Evolutionary conservation across 73 alveolate genomes (phyloP), one percentile per base, ranked within the genome.

Genomic region (Paramecium caudatum): DNA sequence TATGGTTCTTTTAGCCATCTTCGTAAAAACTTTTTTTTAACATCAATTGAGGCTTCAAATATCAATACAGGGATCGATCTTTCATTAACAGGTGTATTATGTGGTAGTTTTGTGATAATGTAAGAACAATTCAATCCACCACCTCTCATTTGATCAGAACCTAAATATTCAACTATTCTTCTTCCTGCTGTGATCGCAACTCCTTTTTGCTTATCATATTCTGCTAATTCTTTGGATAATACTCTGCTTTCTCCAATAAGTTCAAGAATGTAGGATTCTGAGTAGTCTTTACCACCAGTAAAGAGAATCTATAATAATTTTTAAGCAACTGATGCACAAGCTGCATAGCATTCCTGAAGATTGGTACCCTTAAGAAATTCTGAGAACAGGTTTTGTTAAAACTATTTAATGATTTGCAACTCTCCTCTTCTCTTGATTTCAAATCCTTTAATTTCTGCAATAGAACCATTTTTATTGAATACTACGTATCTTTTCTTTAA

Each of bases 341-440:
- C 98, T 37, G 93, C 91, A 91, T 96, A 96, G 86, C 99, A 98
- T 93, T 98, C 99, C 45, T 94, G 94, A 55, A 97, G 90, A 70
- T 96, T 95, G 46, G 90, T 90, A 39, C 99, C 99, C 47, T 96
- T 96, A 55, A 99, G 91, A 94, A 99, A 99, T 91, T 96, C 97
- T 25, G 95, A 93, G 80, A 99, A 99, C 83, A 99, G 99, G 63
- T 98, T 99, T 41, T 98, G 98, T 94, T 99, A 98, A 91, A 99
- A 99, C 21, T 96, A 95, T 96, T 99, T 95, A 47, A 99, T 97
- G 48, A 99, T 91, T 46, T 98, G 95, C 48, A 99, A 97, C 94
- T 99, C 99, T 39, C 99, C 99, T 90, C 99, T 95, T 46, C 99
- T 94, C 92, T 99, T 99, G 90, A 99, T 94, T 96, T 99, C 99